Percentiles rank a stretch among this genome's conserved stretches.
Conservation (phyloP, 495 filamentous ascomycete species). For the Penicillium macrosclerotiorum region DNA sequence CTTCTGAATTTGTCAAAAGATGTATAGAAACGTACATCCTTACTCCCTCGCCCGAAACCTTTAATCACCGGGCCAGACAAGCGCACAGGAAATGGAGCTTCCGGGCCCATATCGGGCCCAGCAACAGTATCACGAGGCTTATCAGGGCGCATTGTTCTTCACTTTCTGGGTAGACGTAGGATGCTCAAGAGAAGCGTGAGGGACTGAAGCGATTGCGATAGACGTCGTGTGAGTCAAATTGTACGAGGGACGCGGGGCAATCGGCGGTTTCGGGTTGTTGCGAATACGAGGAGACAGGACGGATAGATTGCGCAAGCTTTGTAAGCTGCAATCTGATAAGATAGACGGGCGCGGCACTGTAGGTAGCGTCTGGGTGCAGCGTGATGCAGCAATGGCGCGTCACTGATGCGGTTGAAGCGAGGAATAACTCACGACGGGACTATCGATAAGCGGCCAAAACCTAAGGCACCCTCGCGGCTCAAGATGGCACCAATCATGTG, state of each 20-base stretch:
- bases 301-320: neutral
- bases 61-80: constrained; percentile 83
- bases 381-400: constrained; percentile 5
- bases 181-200: neutral
- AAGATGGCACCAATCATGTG: too few relatives aligned
- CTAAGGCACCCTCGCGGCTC: constrained; percentile 6
- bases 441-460: constrained; percentile 14
- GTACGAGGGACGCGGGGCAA: constrained; percentile 3
- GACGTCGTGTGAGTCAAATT: constrained; percentile 4
- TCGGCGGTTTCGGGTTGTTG: neutral
- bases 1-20: neutral
- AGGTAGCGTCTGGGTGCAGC: neutral
- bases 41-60: constrained; percentile 91
- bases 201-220: neutral
- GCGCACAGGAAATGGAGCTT: constrained; percentile 73
- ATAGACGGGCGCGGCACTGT: neutral
- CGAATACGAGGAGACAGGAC: constrained; percentile 7
- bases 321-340: neutral
- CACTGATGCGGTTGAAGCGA: neutral
- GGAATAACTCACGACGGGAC: constrained; percentile 1
- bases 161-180: neutral
- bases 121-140: constrained; percentile 59
- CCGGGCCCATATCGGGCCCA: constrained; percentile 69
- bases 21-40: constrained; percentile 56
- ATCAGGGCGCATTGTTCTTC: constrained; percentile 35